Percentiles rank a stretch among this genome's conserved stretches.
These are phyloP conservation scores for Metschnikowia chrysomelidarum DNA, from an alignment of 805 yeast genomes.

Conservation along the genomic window DNA sequence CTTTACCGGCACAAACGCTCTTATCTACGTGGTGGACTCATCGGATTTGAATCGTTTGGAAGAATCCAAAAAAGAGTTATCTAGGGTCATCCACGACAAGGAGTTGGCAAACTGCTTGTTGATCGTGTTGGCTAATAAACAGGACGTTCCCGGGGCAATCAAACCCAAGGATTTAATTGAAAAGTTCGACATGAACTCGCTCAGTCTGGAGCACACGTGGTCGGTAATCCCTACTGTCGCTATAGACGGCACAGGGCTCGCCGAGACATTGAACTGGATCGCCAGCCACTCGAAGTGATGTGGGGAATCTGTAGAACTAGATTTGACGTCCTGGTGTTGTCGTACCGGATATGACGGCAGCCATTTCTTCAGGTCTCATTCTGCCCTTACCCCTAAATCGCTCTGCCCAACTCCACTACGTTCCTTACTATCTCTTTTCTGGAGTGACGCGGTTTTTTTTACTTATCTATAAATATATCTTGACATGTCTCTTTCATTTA, in stretches of 20 bases:
- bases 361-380: background rate
- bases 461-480: background rate
- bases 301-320: too few species aligned
- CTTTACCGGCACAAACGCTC: constrained; percentile 88
- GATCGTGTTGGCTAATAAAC: constrained; percentile 86
- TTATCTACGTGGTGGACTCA: constrained; percentile 87
- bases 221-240: constrained; percentile 91
- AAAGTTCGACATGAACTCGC: constrained; percentile 57
- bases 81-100: constrained; percentile 75
- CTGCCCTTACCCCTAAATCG: background rate
- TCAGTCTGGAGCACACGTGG: constrained; percentile 71
- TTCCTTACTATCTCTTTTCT: background rate
- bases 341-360: background rate
- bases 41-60: constrained; percentile 69
- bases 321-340: too few species aligned
- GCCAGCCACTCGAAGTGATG: constrained; percentile 54
- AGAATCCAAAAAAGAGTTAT: constrained; percentile 75
- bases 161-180: constrained; percentile 81
- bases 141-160: constrained; percentile 69
- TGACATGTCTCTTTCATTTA: background rate
- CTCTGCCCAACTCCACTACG: background rate
- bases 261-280: constrained; percentile 86
- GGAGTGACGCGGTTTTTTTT: background rate
- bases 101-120: constrained; percentile 79
- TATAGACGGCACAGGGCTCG: constrained; percentile 83